phyloP scores from a whole-genome alignment of 805 yeast species.

The Scheffersomyces amazonensis region DNA sequence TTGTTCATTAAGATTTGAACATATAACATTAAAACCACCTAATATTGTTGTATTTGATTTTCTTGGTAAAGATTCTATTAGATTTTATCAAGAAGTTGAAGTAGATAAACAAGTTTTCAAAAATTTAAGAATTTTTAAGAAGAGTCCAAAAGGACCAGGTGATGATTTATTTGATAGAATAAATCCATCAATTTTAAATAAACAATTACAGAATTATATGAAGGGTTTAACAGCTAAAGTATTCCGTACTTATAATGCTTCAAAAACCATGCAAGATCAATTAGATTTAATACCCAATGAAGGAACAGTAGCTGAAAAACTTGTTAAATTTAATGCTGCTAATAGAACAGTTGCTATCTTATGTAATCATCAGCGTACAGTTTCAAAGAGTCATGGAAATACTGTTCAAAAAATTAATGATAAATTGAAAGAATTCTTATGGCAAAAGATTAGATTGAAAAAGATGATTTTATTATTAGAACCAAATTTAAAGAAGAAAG shows the following conservation, averaged over 20 bases:
- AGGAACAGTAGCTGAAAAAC: conserved; percentile 85
- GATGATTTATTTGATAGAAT: conserved; percentile 90
- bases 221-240: conserved; percentile 94
- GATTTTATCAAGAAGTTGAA: conserved; percentile 88
- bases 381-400: conserved; percentile 78
- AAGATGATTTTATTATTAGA: conserved; percentile 69
- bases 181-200: conserved; percentile 78
- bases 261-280: conserved; percentile 95
- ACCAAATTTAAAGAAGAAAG: conserved; percentile 46
- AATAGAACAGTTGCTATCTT: conserved; percentile 92
- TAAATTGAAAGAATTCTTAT: conserved; percentile 71
- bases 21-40: conserved; percentile 82
- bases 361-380: conserved; percentile 96
- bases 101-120: conserved; percentile 92
- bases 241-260: conserved; percentile 95
- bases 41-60: conserved; percentile 85
- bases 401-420: conserved; percentile 78
- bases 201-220: conserved; percentile 86
- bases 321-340: conserved; percentile 88
- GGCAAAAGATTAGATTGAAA: conserved; percentile 79
- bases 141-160: conserved; percentile 85
- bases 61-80: conserved; percentile 91
- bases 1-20: conserved; percentile 90
- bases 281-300: conserved; percentile 79
- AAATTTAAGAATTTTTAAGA: conserved; percentile 81